phyloP scores from a whole-genome alignment of 169 alveolate species.

The Babesia bovis region DNA sequence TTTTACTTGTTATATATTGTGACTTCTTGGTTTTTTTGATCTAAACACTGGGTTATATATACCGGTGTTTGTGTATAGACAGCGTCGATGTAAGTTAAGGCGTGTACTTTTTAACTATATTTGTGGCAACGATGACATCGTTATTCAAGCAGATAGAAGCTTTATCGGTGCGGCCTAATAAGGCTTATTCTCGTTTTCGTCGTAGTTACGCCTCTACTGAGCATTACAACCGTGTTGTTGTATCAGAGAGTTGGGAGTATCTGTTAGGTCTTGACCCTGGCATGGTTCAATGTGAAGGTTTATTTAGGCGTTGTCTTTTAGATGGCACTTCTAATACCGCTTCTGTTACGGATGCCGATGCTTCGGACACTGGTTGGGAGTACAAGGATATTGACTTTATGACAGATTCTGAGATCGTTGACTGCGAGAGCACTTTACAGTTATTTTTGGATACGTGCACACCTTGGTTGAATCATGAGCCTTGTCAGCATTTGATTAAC shows the following conservation, averaged over 20 bases:
- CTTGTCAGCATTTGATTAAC: conserved; percentile 32
- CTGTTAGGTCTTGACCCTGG: conserved; percentile 16
- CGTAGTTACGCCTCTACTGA: conserved; percentile 20
- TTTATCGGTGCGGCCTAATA: conserved; percentile 14
- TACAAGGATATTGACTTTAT: conserved; percentile 57
- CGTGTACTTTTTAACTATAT: too few relatives aligned
- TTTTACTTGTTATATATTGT: background rate
- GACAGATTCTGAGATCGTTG: conserved; percentile 26
- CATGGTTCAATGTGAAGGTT: conserved; percentile 21
- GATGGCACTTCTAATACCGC: background rate
- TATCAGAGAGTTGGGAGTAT: conserved; percentile 45
- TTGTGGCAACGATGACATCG: conserved; percentile 18
- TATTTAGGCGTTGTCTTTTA: conserved; percentile 35
- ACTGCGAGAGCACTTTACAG: conserved; percentile 21
- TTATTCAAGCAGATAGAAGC: conserved; percentile 25
- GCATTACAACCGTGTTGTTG: conserved; percentile 17
- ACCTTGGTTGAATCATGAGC: conserved; percentile 42
- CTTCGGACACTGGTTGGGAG: conserved; percentile 1
- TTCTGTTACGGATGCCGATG: background rate
- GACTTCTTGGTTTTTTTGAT: background rate
- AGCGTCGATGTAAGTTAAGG: too few relatives aligned
- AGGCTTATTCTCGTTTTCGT: conserved; percentile 30
- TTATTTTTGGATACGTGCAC: conserved; percentile 31
- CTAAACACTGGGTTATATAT: too few relatives aligned
- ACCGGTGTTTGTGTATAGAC: too few relatives aligned